Base-by-base conservation (phyloP, 768 basidiomycete genomes). In the Erythrobasidium yunnanense region DNA sequence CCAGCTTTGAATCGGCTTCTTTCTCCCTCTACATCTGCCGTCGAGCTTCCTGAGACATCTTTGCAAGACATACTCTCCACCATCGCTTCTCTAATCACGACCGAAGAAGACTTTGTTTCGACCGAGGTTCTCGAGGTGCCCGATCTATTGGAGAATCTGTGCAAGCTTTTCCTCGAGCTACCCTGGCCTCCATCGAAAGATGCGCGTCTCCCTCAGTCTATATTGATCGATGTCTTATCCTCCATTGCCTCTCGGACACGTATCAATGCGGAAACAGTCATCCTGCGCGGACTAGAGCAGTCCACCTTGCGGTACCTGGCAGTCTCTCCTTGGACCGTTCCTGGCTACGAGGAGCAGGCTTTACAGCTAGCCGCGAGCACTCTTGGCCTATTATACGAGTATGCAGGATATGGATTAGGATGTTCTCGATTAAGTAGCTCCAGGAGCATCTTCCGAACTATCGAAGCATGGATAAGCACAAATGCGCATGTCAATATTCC, bases 31-130 rank as follows among this genome's bases (percentile, higher is more conserved):
- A 13, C 49, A 15, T 13, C 11, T 25, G 11, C 49, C 11, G 30
- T 27, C 47, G 60, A 30, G 7, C 60, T 63, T 30, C 60, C 60
- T 4, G n/a, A 38, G 11, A 13, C 49, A 7, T 25, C 47, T 30
- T 20, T 27, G 8, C 7, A 25, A 3, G 8, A 46, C 11, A 50
- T 49, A 29, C 49, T 63, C 11, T 20, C 20, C 46, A 63, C 32
- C 18, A 46, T 63, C 30, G 20, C 7, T 20, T 3, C 45, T 34
- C 27, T 63, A 3, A 25, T 63, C 46, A 25, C 23, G n/a, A 63
- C 60, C 17, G 47, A 25, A 7, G 60, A 63, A 25, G 60, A 63
- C 47, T 63, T 63, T 51, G 49, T 63, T 15, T 50, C 47, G 2
- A 32, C 60, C 3, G 60, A 63, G 33, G 33, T 50, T 7, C 25